Evolutionary conservation across 2,329 filamentous ascomycete genomes (phyloP).

Genomic region (Aspergillus brasiliensis): DNA sequence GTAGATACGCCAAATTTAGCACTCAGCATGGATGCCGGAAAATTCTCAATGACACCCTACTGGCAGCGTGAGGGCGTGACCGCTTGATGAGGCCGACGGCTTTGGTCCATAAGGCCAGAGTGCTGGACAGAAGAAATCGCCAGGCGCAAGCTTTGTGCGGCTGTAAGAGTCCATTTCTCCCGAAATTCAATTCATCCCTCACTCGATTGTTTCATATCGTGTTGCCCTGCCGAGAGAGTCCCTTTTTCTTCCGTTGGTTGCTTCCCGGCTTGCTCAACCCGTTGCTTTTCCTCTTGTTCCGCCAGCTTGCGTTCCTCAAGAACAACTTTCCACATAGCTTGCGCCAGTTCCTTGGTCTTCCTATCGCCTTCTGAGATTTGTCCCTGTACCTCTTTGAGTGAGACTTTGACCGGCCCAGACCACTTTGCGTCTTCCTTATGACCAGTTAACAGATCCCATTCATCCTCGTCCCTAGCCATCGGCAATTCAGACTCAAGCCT

Average conservation of each 20-base stretch:
- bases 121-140: no score
- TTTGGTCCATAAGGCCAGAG: no score
- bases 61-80: no score
- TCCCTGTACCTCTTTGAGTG: conserved; percentile 24
- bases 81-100: no score
- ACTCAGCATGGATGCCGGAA: no score
- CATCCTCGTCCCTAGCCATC: conserved; percentile 44
- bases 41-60: no score
- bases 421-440: conserved; percentile 26
- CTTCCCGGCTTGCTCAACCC: not conserved
- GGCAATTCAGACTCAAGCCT: conserved; percentile 32
- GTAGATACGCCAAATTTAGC: no score
- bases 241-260: not conserved
- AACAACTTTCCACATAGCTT: conserved; percentile 44
- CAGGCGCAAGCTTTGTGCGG: no score
- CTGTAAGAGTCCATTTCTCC: no score
- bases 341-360: conserved; percentile 31
- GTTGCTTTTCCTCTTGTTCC: conserved; percentile 26
- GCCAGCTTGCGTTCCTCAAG: conserved; percentile 42
- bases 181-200: not conserved
- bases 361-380: conserved; percentile 31
- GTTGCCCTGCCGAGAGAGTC: not conserved
- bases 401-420: conserved; percentile 22
- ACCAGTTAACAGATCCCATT: conserved; percentile 42
- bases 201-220: not conserved